These are phyloP conservation scores for Naumovozyma dairenensis DNA, from an alignment of 805 yeast genomes.

Conservation along the genomic window DNA sequence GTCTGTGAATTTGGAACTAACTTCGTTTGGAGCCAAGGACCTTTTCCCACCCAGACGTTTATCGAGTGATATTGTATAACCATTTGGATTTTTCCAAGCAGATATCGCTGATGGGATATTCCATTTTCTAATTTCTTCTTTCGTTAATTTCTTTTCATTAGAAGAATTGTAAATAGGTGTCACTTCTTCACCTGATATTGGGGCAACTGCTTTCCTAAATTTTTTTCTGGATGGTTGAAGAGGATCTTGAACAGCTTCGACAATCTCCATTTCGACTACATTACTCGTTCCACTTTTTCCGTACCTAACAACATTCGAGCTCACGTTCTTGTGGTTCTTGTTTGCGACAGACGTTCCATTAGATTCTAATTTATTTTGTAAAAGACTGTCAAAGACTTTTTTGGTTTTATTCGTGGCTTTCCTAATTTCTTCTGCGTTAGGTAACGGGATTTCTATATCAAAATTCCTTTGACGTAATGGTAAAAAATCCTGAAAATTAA, in stretches of 20 bases:
- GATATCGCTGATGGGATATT: conserved; percentile 84
- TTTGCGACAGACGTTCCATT: conserved; percentile 14
- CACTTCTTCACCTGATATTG: conserved; percentile 35
- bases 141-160: conserved; percentile 41
- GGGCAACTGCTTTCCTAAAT: conserved; percentile 58
- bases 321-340: conserved; percentile 19
- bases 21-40: conserved; percentile 27
- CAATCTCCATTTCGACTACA: conserved; percentile 41
- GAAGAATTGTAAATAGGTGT: conserved; percentile 64
- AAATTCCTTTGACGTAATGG: conserved; percentile 45
- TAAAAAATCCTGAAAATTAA: conserved; percentile 46
- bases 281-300: background rate
- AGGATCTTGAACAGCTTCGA: conserved; percentile 55
- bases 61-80: conserved; percentile 73
- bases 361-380: conserved; percentile 35
- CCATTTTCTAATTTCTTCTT: conserved; percentile 74
- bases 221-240: conserved; percentile 74
- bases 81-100: conserved; percentile 91
- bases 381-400: conserved; percentile 40
- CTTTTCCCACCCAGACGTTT: conserved; percentile 45
- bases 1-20: conserved; percentile 49
- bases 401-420: conserved; percentile 47
- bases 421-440: conserved; percentile 37
- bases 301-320: conserved; percentile 38
- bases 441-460: conserved; percentile 34